Evolutionary conservation across 495 filamentous ascomycete genomes (phyloP), one percentile per base, ranked within the genome.

Genomic region (Clavariopsis aquatica): DNA sequence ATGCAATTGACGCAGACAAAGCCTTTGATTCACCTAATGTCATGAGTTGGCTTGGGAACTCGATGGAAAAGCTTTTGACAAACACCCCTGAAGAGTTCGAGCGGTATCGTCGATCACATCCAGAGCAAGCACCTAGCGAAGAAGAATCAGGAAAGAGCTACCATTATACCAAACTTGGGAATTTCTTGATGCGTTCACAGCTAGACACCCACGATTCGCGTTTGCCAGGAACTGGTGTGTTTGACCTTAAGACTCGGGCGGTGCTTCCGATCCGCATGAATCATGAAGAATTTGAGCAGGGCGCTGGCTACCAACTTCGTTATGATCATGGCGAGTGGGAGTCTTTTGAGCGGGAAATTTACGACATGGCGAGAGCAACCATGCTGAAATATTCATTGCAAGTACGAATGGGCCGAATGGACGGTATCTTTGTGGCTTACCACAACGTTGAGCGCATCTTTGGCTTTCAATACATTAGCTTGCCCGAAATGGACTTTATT

Each of bases 1-100:
- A 98, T 73, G 93, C 95, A n/a, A 96, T 99, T 64, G 94, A 99
- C 76, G 90, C 92, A 0, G 94, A 98, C 75, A 99, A 98, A 77
- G 85, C 96, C 73, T 96, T 84, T 70, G 94, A 96, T 65, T 82
- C 76, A 8, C 88, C 89, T 24, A 98, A 90, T 62, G 84, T 99
- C 41, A 80, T 98, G 27, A 92, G 86, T 73, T 89, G 92, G 78
- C 83, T 99, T 7, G 94, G 94, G 7, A 91, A 92, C 61, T 96
- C 92, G 0, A 91, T 99, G 87, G 94, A 99, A 74, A 97, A 97
- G 74, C 78, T 97, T 17, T 83, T 99, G n/a, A 97, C 93, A 0
- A 72, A 93, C 29, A 80, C 87, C 17, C 90, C 85, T 47, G 84
- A 89, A 1, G 85, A 93, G 0, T 98, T 88, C 68, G 93, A 96